These are phyloP conservation scores for Cupressus sempervirens DNA, from an alignment of 75 land plant genomes.

Conservation along the genomic window DNA sequence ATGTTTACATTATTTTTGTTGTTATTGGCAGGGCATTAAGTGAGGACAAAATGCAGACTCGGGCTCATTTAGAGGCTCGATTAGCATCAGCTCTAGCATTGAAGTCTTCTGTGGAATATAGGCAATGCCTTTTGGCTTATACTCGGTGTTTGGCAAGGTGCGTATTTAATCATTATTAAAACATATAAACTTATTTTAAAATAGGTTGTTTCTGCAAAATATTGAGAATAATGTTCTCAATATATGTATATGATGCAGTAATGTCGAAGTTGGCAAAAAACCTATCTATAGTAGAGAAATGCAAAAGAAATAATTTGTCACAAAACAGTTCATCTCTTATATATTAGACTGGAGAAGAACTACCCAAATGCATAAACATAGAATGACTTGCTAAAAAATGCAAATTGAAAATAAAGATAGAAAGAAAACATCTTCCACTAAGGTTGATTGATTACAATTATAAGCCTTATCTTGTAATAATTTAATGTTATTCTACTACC, in stretches of 20 bases:
- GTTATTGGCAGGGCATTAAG: slow-evolving; percentile 14
- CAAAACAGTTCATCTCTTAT: no score
- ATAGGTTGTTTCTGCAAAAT: background rate
- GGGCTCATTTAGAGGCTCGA: slow-evolving; percentile 90
- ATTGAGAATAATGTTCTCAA: background rate
- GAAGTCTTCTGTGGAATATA: slow-evolving; percentile 79
- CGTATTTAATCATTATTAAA: background rate
- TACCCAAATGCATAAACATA: no score
- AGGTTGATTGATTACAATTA: no score
- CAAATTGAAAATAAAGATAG: no score
- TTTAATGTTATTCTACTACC: no score
- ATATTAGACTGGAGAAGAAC: no score
- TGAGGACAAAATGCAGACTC: slow-evolving; percentile 86
- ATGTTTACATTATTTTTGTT: slow-evolving; percentile 2
- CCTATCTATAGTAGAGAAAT: no score
- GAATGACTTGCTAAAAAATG: no score
- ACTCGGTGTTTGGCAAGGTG: slow-evolving; percentile 83
- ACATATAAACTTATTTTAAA: background rate
- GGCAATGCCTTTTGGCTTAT: slow-evolving; percentile 77
- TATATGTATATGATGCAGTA: background rate
- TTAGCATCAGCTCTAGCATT: slow-evolving; percentile 81
- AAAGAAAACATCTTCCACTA: no score
- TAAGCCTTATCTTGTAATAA: no score
- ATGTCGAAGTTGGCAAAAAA: background rate
- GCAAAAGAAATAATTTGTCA: no score